Base-by-base conservation (phyloP, 768 basidiomycete species). In the Lactifluus hygrophoroides region DNA sequence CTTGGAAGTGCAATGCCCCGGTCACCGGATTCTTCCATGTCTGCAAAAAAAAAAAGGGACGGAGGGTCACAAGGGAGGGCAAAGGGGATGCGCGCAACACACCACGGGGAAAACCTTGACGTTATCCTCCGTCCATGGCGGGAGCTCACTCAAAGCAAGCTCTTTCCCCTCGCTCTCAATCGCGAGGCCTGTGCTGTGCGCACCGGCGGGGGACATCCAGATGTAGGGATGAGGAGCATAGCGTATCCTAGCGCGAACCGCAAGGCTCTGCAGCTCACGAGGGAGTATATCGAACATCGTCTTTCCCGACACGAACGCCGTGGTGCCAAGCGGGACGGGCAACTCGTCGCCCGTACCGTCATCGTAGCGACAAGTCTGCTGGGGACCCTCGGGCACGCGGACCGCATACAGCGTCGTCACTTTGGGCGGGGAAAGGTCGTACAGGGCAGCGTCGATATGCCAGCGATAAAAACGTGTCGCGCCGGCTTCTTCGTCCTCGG, bases 21-120 rank as follows among this genome's bases (percentile, higher is more conserved):
- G 92, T 95, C 8, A 82, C 80, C 0, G 92, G 90, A 71, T 94
- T 95, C 77, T 94, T 94, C 94, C 94, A 95, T 7, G 86, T 69
- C 86, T 92, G 62, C 46, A 42, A 19, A 47, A 8, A 1, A 21
- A 28, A 28, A 23, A 47, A 14, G 42, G 25, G 49, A 43, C 30
- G 40, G 11, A 13, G 53, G 16, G 55, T 25, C n/a, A 30, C n/a
- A 43, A 19, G 28, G 30, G 50, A 21, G 37, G 40, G n/a, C 40
- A 49, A 32, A 11, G 23, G 16, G 47, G 7, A 13, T 23, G 25
- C 6, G 50, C 16, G 43, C 27, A n/a, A 65, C 76, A 44, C 59
- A 79, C 82, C 58, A 90, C 68, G 27, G 92, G 90, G 54, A 85
- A 77, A 3, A 76, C 74, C 77, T 93, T 90, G 67, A 87, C 60